Base-by-base conservation (phyloP, 371 early-diverging fungal species). In the Sporodiniella umbellata region DNA sequence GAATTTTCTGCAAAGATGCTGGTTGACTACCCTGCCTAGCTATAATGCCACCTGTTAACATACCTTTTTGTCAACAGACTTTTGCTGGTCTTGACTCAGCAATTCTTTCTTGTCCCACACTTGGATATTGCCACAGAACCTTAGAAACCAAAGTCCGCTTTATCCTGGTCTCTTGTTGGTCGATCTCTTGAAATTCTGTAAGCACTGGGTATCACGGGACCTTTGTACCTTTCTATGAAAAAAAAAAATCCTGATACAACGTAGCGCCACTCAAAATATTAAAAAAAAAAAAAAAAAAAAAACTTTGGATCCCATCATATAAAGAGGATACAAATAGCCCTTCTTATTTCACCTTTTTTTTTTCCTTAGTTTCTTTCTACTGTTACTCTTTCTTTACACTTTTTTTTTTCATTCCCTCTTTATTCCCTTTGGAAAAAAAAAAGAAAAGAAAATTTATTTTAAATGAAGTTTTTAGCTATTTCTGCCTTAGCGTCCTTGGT, bases 391-490 rank as follows among this genome's bases (percentile, higher is more conserved):
- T 37, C 38, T 37, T 37, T 37, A 8, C 7, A 15, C 33, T 58
- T 23, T 43, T 48, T 33, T 21, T 33, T 38, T 39, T 45, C 21
- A 12, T 35, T 30, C 14, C 22, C 18, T 42, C 30, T 40, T 15
- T 28, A 22, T 43, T 31, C n/a, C n/a, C n/a, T n/a, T n/a, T n/a
- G n/a, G n/a, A n/a, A n/a, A n/a, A n/a, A n/a, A n/a, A n/a, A n/a
- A n/a, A n/a, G n/a, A n/a, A n/a, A n/a, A n/a, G n/a, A n/a, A n/a
- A n/a, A 17, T 19, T 18, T 38, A 10, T 26, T 30, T 42, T 48
- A 43, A 46, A 60, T 60, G 60, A 60, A 39, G 17, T 51, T 46
- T 17, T 39, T 60, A 17, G 21, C 48, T n/a, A 40, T 54, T 47
- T 45, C 52, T 22, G 39, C 56, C 31, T 43, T 60, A 18, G 45